Evolutionary conservation across 2,329 filamentous ascomycete genomes (phyloP).

Genomic region (Xylaria sp.): DNA sequence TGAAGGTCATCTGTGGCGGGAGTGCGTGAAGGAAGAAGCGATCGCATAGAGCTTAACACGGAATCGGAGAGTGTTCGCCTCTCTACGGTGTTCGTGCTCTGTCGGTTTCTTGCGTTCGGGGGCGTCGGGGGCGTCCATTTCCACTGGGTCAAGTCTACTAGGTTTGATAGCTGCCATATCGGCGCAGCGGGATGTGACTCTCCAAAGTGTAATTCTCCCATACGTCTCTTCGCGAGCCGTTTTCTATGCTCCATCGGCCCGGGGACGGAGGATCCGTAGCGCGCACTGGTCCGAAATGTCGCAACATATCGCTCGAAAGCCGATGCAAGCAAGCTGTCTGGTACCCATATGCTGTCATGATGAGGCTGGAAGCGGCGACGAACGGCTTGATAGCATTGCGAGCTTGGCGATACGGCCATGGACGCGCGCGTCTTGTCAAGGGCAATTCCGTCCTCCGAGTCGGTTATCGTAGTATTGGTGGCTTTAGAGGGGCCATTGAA

Average conservation of each 20-base stretch:
- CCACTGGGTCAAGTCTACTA: constrained; percentile 59
- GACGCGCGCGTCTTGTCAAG: constrained; percentile 30
- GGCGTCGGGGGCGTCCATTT: constrained; percentile 62
- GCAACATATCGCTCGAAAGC: constrained; percentile 60
- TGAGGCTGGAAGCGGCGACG: constrained; percentile 54
- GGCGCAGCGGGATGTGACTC: constrained; percentile 49
- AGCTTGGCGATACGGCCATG: constrained; percentile 60
- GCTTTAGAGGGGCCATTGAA: constrained; percentile 18
- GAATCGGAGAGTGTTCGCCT: constrained; percentile 4
- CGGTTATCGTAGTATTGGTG: constrained; percentile 28
- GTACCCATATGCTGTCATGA: constrained; percentile 65
- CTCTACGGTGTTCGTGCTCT: not conserved
- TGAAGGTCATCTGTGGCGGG: not conserved
- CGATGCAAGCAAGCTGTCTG: constrained; percentile 63
- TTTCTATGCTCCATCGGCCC: constrained; percentile 67
- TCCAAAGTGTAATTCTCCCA: constrained; percentile 60
- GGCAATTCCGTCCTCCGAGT: constrained; percentile 7
- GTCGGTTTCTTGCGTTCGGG: constrained; percentile 41
- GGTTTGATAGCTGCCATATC: constrained; percentile 59
- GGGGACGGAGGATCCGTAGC: constrained; percentile 55
- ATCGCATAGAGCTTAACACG: constrained; percentile 6
- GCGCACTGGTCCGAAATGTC: constrained; percentile 41
- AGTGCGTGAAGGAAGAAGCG: not conserved
- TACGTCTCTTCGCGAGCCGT: constrained; percentile 62
- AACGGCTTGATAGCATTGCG: constrained; percentile 61